These are phyloP conservation scores for Diaporthe humulicola DNA, from an alignment of 2,329 filamentous ascomycete genomes.

Conservation along the genomic window DNA sequence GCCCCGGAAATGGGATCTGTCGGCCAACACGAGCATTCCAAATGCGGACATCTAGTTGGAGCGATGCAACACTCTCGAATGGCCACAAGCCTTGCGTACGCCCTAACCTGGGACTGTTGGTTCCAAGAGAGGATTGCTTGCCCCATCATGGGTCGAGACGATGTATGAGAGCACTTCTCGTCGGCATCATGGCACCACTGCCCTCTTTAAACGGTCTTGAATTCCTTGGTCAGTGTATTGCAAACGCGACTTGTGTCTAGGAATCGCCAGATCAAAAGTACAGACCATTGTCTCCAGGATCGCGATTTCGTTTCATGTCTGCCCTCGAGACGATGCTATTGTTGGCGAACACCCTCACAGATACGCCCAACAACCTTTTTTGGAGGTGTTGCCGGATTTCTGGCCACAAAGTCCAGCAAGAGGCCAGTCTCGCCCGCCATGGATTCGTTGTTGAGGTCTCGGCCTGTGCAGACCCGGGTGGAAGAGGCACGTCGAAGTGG, in stretches of 20 bases:
- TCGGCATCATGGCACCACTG: not conserved
- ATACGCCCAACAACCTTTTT: not conserved
- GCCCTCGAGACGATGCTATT: not conserved
- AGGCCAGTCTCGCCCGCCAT: constrained; percentile 12
- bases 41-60: too few species aligned
- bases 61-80: too few species aligned
- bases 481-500: constrained; percentile 14
- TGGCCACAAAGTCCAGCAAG: not conserved
- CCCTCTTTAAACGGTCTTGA: not conserved
- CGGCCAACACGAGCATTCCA: too few species aligned
- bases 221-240: not conserved
- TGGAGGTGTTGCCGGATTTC: not conserved
- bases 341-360: not conserved
- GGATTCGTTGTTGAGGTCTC: constrained; percentile 12
- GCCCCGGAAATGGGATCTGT: too few species aligned
- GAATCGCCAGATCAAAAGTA: not conserved
- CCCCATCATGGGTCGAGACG: not conserved
- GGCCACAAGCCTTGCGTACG: too few species aligned
- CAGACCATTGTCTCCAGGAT: not conserved
- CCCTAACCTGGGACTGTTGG: too few species aligned
- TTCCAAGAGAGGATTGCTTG: too few species aligned
- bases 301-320: not conserved
- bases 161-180: not conserved
- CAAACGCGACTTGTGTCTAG: not conserved
- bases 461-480: not conserved